Evolutionary conservation across 768 basidiomycete genomes (phyloP).

Genomic region (Rhizopogon vinicolor): DNA sequence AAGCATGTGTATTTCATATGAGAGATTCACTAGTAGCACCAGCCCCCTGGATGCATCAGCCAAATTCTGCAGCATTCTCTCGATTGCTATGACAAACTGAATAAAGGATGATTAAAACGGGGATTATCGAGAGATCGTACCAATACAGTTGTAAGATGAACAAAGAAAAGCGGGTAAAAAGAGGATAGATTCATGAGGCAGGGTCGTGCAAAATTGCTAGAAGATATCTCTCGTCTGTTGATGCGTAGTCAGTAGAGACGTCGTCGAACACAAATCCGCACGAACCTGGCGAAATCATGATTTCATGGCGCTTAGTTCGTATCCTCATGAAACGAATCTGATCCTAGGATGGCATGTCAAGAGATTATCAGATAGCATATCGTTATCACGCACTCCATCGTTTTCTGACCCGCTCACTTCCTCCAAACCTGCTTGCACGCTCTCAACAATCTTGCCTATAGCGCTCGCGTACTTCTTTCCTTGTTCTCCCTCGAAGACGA

Average conservation of each 20-base stretch:
- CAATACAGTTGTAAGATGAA: not conserved
- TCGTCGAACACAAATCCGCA: slow-evolving; percentile 2
- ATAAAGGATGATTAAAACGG: not conserved
- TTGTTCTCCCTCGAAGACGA: slow-evolving; percentile 82
- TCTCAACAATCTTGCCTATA: slow-evolving; percentile 71
- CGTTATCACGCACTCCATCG: slow-evolving; percentile 45
- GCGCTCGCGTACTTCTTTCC: slow-evolving; percentile 72
- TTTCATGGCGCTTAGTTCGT: slow-evolving; percentile 85
- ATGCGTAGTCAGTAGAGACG: not conserved
- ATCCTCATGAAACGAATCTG: slow-evolving; percentile 86
- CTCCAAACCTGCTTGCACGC: slow-evolving; percentile 72
- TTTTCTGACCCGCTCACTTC: slow-evolving; percentile 65
- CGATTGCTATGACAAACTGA: not conserved
- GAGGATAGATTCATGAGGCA: slow-evolving; percentile 29
- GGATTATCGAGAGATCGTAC: not conserved
- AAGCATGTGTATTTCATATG: too few species aligned
- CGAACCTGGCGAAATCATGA: slow-evolving; percentile 92
- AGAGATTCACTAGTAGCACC: too few species aligned
- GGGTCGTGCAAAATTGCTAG: slow-evolving; percentile 84
- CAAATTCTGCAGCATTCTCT: too few species aligned
- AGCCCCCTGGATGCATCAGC: too few species aligned
- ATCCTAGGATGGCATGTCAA: slow-evolving; percentile 45
- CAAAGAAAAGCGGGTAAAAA: not conserved
- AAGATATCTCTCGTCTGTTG: slow-evolving; percentile 69
- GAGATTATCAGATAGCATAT: not conserved